phyloP scores from a whole-genome alignment of 208 protist species.

The Trypanosoma conorhini region DNA sequence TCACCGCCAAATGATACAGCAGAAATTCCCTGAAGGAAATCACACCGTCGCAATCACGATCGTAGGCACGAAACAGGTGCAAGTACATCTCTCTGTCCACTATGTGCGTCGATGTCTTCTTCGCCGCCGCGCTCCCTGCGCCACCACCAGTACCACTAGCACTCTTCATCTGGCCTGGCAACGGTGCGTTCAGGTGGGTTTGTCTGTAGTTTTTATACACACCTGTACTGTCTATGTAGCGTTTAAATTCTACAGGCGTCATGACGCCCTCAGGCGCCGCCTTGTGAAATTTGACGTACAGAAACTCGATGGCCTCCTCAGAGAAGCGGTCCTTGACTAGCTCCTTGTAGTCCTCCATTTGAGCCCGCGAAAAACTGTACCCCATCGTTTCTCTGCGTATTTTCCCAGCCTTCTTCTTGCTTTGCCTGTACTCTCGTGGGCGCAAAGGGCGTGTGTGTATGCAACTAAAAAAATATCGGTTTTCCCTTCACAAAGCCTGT shows the following conservation, averaged over 20 bases:
- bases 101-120: conserved; percentile 9
- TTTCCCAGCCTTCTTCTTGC: neutral
- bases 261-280: conserved; percentile 76
- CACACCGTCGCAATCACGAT: conserved; percentile 81
- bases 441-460: neutral
- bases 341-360: conserved; percentile 87
- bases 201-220: conserved; percentile 76
- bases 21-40: conserved; percentile 92
- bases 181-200: conserved; percentile 11
- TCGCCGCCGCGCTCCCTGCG: conserved; percentile 8
- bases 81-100: conserved; percentile 63
- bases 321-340: conserved; percentile 79
- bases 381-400: conserved; percentile 51
- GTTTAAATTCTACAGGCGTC: conserved; percentile 73
- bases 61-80: conserved; percentile 88
- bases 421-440: neutral
- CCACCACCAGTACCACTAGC: conserved; percentile 25
- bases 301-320: conserved; percentile 81
- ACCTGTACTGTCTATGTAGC: conserved; percentile 80
- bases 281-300: conserved; percentile 75
- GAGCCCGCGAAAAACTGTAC: conserved; percentile 54
- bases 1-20: conserved; percentile 83
- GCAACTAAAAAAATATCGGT: neutral
- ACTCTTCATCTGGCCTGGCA: neutral
- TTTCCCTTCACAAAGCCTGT: neutral